phyloP scores from a whole-genome alignment of 805 yeast species.

The Monosporozyma yasuniensis region DNA sequence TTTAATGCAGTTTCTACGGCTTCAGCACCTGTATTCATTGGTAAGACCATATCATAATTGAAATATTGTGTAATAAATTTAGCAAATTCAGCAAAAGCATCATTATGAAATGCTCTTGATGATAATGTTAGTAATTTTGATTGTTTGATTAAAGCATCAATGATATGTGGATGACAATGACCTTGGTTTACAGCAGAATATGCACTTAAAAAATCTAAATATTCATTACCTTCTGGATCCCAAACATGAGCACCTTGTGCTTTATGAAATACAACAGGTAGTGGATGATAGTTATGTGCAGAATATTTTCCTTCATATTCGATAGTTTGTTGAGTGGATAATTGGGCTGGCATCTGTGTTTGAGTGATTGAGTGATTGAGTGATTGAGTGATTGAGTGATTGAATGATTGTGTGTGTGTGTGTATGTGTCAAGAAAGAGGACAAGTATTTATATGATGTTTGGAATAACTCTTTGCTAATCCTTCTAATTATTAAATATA shows the following conservation, averaged over 20 bases:
- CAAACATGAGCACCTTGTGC: constrained; percentile 91
- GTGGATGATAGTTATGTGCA: constrained; percentile 95
- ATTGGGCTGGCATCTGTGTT: not conserved
- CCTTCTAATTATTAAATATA: too few species aligned
- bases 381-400: not conserved
- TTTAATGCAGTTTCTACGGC: constrained; percentile 95
- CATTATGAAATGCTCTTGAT: constrained; percentile 88
- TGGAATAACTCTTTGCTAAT: too few species aligned
- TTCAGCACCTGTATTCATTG: constrained; percentile 99
- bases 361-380: not conserved
- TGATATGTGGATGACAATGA: constrained; percentile 91
- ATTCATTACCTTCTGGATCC: constrained; percentile 96
- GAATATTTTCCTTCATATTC: constrained; percentile 71
- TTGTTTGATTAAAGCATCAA: constrained; percentile 77
- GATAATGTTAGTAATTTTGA: constrained; percentile 77
- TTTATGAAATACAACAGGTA: constrained; percentile 85
- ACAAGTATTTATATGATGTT: too few species aligned
- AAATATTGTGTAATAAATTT: constrained; percentile 83
- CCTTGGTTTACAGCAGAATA: constrained; percentile 98
- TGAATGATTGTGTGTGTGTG: too few species aligned
- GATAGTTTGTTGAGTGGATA: constrained; percentile 52
- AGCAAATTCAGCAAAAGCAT: constrained; percentile 78
- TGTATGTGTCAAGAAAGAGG: too few species aligned
- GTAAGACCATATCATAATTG: constrained; percentile 84
- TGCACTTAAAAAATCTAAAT: constrained; percentile 86